A percentile compares a stretch with the other conserved stretches of the same genome.
phyloP scores from a whole-genome alignment of 768 basidiomycete genomes.

The Termitomyces sp. region DNA sequence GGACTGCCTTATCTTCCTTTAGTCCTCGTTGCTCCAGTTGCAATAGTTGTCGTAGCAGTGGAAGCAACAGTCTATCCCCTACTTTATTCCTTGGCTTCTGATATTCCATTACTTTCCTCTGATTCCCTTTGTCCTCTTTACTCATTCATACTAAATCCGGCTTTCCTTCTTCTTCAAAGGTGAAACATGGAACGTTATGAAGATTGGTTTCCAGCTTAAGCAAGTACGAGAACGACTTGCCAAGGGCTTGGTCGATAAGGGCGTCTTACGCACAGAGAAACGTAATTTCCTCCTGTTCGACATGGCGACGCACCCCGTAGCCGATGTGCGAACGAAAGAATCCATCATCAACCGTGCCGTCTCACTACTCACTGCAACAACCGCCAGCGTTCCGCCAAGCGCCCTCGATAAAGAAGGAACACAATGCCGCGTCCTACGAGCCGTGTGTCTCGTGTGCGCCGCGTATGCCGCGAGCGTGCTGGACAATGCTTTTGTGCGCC shows the following conservation, averaged over 20 bases:
- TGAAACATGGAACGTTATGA: slow-evolving; percentile 99
- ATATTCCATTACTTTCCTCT: not conserved
- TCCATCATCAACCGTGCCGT: slow-evolving; percentile 72
- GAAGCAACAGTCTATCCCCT: not conserved
- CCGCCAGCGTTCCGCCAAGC: slow-evolving; percentile 67
- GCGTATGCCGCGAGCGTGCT: slow-evolving; percentile 94
- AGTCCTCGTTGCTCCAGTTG: not conserved
- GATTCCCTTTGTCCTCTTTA: not conserved
- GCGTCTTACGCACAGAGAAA: slow-evolving; percentile 97
- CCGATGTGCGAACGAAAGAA: slow-evolving; percentile 89
- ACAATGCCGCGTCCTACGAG: slow-evolving; percentile 73
- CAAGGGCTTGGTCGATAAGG: slow-evolving; percentile 97
- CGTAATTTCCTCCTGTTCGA: slow-evolving; percentile 98
- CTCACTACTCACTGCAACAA: slow-evolving; percentile 75
- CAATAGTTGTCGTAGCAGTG: not conserved
- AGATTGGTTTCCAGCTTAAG: slow-evolving; percentile 98
- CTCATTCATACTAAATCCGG: not conserved
- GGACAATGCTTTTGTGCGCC: slow-evolving; percentile 86
- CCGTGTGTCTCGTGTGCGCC: slow-evolving; percentile 83
- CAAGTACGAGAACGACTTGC: slow-evolving; percentile 97
- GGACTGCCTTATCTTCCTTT: not conserved
- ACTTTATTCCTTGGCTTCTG: not conserved
- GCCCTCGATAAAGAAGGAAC: slow-evolving; percentile 76
- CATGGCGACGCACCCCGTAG: slow-evolving; percentile 99
- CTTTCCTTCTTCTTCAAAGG: slow-evolving; percentile 39